Evolutionary conservation across 2,329 filamentous ascomycete genomes (phyloP), one percentile per base, ranked within the genome.

Genomic region (Nigrospora oryzae): DNA sequence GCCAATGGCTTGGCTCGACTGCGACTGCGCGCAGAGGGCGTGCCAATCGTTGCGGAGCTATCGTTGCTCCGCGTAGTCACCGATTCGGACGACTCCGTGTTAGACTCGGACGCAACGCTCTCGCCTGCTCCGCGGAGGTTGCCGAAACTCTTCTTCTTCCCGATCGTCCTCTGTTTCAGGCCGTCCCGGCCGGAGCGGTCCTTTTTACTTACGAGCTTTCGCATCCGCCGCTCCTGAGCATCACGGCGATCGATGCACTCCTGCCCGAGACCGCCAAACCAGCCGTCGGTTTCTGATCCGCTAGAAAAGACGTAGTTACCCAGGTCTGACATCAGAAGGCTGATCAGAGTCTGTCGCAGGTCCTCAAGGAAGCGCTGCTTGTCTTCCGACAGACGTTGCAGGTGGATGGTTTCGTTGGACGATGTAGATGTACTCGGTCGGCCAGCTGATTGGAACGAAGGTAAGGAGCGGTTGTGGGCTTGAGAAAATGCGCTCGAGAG

Each of bases 231-330:
- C 47, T 79, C 71, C 31, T 75, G 63, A 4, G 74, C 70, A 41
- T 82, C 76, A 39, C 75, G 78, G 23, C 79, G 71, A 35, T 83
- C 77, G 43, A 83, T 79, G 57, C 79, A 83, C 51, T 83, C 70
- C 53, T 83, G 77, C 3, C 81, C 79, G 7, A 89, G 63, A 13
- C 78, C 77, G 43, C 78, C 73, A 53, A 96, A 93, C 85, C 91
- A 96, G 3, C 74, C 74, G 61, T 97, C 93, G 1, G 91, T 97
- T 67, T 98, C 93, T 36, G 89, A 95, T 3, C 93, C 93, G 42
- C 79, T 79, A n/a, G 83, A 81, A 63, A 94, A 93, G 1, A 96
- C 84, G 30, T 88, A 78, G 36, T 84, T 89, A 6, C 90, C 89
- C 4, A 97, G 73, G 60, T 98, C 93, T 41, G 91, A 97, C 23